Base-by-base conservation (phyloP, 1,284 basidiomycete genomes). In the Puccinia triticina region DNA sequence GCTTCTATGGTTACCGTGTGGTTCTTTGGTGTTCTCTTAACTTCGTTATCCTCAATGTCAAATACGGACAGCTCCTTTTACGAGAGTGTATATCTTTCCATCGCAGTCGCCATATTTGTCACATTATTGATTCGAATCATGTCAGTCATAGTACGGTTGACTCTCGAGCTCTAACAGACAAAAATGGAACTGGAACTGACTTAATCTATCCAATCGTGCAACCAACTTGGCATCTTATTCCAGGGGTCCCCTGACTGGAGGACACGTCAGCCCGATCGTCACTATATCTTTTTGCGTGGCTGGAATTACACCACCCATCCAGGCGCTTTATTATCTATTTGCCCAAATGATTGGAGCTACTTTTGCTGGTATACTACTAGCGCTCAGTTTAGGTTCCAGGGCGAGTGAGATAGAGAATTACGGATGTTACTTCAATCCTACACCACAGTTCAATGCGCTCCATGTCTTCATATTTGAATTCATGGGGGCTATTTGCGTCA, bases 1-100 rank as follows among this genome's bases (percentile, higher is more conserved):
- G 76, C 76, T 11, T 66, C 59, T 12, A 50, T 67, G 61, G 66
- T 77, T 43, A 64, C 66, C 5, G 76, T 77, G 18, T 77, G 76
- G 76, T 66, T 77, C 26, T 67, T 77, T 43, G 76, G 76, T 67
- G 32, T 67, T 23, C 48, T 77, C 32, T 50, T 77, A 53, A 77
- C 40, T 37, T 77, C 74, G n/a, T 26, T 77, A 46, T 77, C 76
- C 23, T 32, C 76, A 12, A 26, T 37, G 23, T 53, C 50, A 16
- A 53, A 53, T 53, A 53, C 50, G 11, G 26, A 66, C 14, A 43
- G 40, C 40, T 29, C 53, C 18, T 46, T 77, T 48, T 64, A 77
- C 26, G 74, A 55, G 26, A 57, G 34, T 37, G 29, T 57, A 40
- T 77, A 77, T 23, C 34, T 77, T 40, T 29, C 74, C 2, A 26